Evolutionary conservation across 1,284 basidiomycete species (phyloP), one percentile per base, ranked within the genome.

Genomic region (Malassezia sp.): DNA sequence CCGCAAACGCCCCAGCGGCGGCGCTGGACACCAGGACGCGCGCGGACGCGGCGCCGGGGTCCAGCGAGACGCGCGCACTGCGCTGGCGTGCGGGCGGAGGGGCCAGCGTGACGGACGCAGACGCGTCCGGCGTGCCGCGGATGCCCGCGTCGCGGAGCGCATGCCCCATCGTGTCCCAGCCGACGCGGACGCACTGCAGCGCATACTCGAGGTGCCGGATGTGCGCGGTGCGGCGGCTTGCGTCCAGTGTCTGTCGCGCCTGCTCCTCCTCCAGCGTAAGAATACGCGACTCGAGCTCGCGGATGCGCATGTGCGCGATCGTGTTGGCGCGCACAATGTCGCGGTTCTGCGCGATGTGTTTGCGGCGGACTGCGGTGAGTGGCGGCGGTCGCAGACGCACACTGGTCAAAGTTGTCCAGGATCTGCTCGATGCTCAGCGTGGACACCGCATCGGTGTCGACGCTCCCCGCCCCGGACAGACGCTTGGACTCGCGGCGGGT

Each of bases 301-400:
- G 56, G 23, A 63, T 59, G 21, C 63, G 59, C 26, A 62, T 35
- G 37, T 64, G 60, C 0, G 53, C 45, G 0, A 58, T 29, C 14
- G 65, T 56, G 26, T 68, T 68, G 36, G 58, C 47, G 40, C 62
- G 66, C 44, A 68, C 66, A 46, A 68, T 59, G 30, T 68, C 63
- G 26, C 65, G 51, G 35, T 68, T 68, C 38, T 68, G 65, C 10
- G 61, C 54, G 12, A 66, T 63, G 43, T 68, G 65, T 48, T 68
- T 68, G 15, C 65, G 62, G 11, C 48, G 48, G 31, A 45, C 46
- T 49, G 38, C 7, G 12, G 39, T 62, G 48, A 63, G 52, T 37
- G 3, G 14, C 14, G 38, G 9, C 17, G 12, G n/a, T n/a, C n/a
- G n/a, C n/a, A 12, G 8, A 51, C 54, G 22, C 38, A 56, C 43